These are phyloP conservation scores for Yamadazyma insecticola DNA, from an alignment of 805 yeast genomes.

Conservation along the genomic window DNA sequence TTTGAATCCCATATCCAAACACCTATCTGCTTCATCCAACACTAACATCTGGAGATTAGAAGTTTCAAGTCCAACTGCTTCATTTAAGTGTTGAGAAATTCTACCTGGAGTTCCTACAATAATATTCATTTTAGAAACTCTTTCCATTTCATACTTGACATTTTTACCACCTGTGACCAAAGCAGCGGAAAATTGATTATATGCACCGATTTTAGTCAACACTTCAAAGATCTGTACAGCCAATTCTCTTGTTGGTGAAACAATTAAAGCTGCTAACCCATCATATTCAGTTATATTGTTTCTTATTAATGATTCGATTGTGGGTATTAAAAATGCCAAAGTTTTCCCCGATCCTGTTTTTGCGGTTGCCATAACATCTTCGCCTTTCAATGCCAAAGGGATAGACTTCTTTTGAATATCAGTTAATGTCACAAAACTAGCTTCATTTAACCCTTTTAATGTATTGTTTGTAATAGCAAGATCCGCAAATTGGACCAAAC, in stretches of 20 bases:
- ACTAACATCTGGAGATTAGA: slow-evolving; percentile 74
- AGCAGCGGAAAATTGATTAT: slow-evolving; percentile 78
- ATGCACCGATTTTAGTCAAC: slow-evolving; percentile 71
- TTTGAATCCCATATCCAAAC: slow-evolving; percentile 90
- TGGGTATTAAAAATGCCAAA: slow-evolving; percentile 78
- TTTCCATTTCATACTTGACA: slow-evolving; percentile 71
- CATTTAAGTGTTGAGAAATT: slow-evolving; percentile 84
- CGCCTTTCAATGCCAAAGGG: slow-evolving; percentile 68
- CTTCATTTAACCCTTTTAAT: slow-evolving; percentile 64
- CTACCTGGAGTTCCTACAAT: slow-evolving; percentile 92
- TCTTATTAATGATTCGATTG: slow-evolving; percentile 63
- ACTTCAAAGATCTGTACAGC: slow-evolving; percentile 92
- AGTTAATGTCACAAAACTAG: slow-evolving; percentile 78
- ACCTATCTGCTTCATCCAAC: slow-evolving; percentile 88
- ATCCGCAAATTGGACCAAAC: slow-evolving; percentile 54
- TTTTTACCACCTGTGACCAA: slow-evolving; percentile 93
- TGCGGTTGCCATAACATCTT: slow-evolving; percentile 83
- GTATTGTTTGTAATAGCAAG: slow-evolving; percentile 71
- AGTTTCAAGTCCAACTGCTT: slow-evolving; percentile 74
- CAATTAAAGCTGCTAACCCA: slow-evolving; percentile 83
- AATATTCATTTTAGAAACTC: slow-evolving; percentile 75
- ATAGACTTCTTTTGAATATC: slow-evolving; percentile 82
- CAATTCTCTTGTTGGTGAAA: slow-evolving; percentile 90
- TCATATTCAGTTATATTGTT: slow-evolving; percentile 77
- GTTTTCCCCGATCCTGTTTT: slow-evolving; percentile 91